Evolutionary conservation across 164 flowering plant genomes (phyloP), one percentile per base, ranked within the genome.

Genomic region (Tinospora cordifolia): DNA sequence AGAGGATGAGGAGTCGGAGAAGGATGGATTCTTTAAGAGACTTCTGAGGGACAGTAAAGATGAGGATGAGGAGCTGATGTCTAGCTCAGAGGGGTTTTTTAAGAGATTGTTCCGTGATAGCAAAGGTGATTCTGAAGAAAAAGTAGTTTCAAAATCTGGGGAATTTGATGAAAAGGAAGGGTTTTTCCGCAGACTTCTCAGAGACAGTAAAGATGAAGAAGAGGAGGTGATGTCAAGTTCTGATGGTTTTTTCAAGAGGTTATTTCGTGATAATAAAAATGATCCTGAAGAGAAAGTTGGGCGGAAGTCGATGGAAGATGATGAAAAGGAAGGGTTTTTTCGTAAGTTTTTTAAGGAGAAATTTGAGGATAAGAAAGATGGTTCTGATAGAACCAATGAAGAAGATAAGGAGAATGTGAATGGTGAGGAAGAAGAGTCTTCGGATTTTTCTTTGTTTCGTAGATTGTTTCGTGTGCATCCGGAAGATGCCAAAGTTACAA

Each of bases 161-260:
- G 93, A 88, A 79, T 93, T 88, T 78, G 91, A 87, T 79, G 98
- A 89, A 67, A 90, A 87, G 49, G 96, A 93, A 54, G 98, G 98
- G 2, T 93, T 93, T 77, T 88, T 93, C 67, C 81, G 87, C 36
- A 68, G 71, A n/a, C 49, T 59, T 71, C 69, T 71, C 22, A 82
- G 83, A 67, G 85, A 80, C 64, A 76, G 76, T 77, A 85, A 76
- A 76, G 87, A 84, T 58, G 96, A 84, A 22, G 94, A 88, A 36
- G 96, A 84, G 49, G 90, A 83, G 44, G 54, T 86, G 72, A 76
- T 81, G 8, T 74, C 92, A 12, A 88, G 90, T 75, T 84, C 94
- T 0, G 98, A 94, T 25, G 90, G 97, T 0, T 91, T 92, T 72
- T 88, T 94, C 62, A 94, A 90, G 81, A 83, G 87, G 74, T 74